Evolutionary conservation across 306 rosid species (phyloP), one percentile per base, ranked within the genome.

Genomic region (Cicer pinnatifidum): DNA sequence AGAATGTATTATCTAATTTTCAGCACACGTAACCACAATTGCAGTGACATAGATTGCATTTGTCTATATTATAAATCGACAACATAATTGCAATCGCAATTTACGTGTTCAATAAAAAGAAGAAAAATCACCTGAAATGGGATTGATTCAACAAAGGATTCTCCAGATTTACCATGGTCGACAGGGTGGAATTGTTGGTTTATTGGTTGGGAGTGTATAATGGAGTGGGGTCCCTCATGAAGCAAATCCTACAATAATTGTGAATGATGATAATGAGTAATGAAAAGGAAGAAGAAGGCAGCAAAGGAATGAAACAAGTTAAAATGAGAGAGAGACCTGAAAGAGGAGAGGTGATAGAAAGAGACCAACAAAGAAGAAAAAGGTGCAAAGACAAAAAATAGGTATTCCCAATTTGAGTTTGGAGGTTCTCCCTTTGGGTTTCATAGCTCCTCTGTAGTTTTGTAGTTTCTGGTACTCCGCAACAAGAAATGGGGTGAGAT

Each of bases 81-180:
- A 28, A 3, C 5, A 28, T 28, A 28, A 3, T 5, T 28, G 35
- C 5, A 28, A 28, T 28, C 5, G 35, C 3, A 28, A 23, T 2
- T 23, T 23, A 23, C 2, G 2, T 23, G 33, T 23, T 23, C 0
- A 23, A 53, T 5, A 2, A 19, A 59, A 50, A 63, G 4, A 51
- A 43, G 67, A 60, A 11, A 62, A 52, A 53, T 61, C 33, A 78
- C 85, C 85, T 73, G 85, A 69, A 73, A 82, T 20, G 85, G 80
- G 16, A 78, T 68, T 53, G 85, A 73, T 20, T 78, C 65, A 78
- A 82, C 59, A 54, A 46, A 73, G 47, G 73, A 54, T 6, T 82
- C 83, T 20, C 85, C 83, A 11, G 80, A 73, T 69, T 78, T 40
- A n/a, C 74, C 83, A 82, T 60, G 76, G 2, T 51, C 48, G 5